phyloP scores from a whole-genome alignment of 176 grass and related monocot genomes.

The Oryza coarctata region DNA sequence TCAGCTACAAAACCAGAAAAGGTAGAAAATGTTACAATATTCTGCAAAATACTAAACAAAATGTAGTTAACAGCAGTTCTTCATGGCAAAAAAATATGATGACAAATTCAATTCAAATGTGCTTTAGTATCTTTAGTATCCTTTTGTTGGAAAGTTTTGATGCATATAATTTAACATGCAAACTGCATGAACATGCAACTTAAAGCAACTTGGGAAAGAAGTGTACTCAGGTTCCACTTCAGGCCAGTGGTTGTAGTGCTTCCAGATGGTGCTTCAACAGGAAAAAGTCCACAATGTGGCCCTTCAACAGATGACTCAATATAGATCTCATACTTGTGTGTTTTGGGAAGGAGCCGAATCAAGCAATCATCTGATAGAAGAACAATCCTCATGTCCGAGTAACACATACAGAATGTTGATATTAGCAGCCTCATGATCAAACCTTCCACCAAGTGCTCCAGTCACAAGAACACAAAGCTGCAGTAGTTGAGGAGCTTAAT shows the following conservation, averaged over 20 bases:
- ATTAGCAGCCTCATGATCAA: slow-evolving; percentile 82
- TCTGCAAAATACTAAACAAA: not conserved
- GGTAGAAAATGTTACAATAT: not conserved
- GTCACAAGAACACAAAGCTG: slow-evolving; percentile 65
- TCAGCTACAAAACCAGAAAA: not conserved
- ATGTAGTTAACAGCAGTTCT: not conserved
- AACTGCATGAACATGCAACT: not conserved
- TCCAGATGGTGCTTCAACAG: slow-evolving; percentile 56
- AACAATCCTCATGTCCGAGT: slow-evolving; percentile 64
- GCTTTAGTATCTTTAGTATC: not conserved
- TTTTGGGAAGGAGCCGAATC: slow-evolving; percentile 66
- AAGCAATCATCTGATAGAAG: slow-evolving; percentile 79
- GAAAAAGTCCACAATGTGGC: slow-evolving; percentile 66
- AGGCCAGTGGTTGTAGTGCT: slow-evolving; percentile 67
- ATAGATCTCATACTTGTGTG: slow-evolving; percentile 63
- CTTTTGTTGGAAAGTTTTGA: not conserved
- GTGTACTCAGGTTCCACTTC: slow-evolving; percentile 61
- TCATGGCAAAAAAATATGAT: not conserved
- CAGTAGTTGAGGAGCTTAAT: slow-evolving; percentile 23
- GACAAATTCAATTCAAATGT: not conserved
- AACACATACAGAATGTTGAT: slow-evolving; percentile 65
- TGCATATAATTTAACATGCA: not conserved
- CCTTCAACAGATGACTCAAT: slow-evolving; percentile 63
- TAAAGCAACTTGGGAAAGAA: slow-evolving; percentile 24
- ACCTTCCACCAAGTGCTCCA: slow-evolving; percentile 75